Percentiles rank a stretch among this genome's conserved stretches.
These are phyloP conservation scores for Moniliophthora roreri DNA, from an alignment of 1,284 basidiomycete genomes.

Conservation along the genomic window DNA sequence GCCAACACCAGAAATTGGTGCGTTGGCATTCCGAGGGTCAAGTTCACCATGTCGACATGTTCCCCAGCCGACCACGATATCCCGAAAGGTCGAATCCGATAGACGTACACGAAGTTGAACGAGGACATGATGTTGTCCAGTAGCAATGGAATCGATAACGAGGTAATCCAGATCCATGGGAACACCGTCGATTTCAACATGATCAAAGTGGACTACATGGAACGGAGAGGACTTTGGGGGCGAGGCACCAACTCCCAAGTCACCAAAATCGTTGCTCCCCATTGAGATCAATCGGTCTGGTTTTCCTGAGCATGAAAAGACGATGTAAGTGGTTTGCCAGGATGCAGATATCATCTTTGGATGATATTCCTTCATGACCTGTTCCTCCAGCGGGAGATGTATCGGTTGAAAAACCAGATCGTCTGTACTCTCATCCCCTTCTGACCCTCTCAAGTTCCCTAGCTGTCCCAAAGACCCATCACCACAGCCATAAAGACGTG, in stretches of 20 bases:
- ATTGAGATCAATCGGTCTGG: slow-evolving; percentile 73
- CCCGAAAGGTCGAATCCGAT: slow-evolving; percentile 22
- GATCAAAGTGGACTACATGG: slow-evolving; percentile 44
- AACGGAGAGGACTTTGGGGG: slow-evolving; percentile 24
- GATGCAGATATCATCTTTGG: slow-evolving; percentile 55
- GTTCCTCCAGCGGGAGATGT: slow-evolving; percentile 32
- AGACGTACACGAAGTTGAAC: slow-evolving; percentile 35
- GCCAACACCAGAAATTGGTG: not conserved
- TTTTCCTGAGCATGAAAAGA: slow-evolving; percentile 38
- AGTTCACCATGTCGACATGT: slow-evolving; percentile 80
- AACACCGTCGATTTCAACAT: slow-evolving; percentile 29
- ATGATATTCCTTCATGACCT: slow-evolving; percentile 34
- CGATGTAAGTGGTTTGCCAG: slow-evolving; percentile 85
- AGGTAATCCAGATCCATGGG: slow-evolving; percentile 19
- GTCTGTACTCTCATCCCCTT: slow-evolving; percentile 15
- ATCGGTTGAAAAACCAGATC: slow-evolving; percentile 49
- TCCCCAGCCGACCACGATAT: slow-evolving; percentile 77
- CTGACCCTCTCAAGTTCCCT: slow-evolving; percentile 33
- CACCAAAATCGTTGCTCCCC: slow-evolving; percentile 83
- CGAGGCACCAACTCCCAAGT: slow-evolving; percentile 57
- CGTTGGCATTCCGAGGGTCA: slow-evolving; percentile 29
- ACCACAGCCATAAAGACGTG: slow-evolving; percentile 68
- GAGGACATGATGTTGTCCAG: slow-evolving; percentile 76
- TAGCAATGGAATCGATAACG: slow-evolving; percentile 42
- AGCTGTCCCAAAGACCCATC: slow-evolving; percentile 65